A percentile compares a stretch with the other conserved stretches of the same genome.
These are phyloP conservation scores for Testicularia cyperi DNA, from an alignment of 1,284 basidiomycete genomes.

Conservation along the genomic window DNA sequence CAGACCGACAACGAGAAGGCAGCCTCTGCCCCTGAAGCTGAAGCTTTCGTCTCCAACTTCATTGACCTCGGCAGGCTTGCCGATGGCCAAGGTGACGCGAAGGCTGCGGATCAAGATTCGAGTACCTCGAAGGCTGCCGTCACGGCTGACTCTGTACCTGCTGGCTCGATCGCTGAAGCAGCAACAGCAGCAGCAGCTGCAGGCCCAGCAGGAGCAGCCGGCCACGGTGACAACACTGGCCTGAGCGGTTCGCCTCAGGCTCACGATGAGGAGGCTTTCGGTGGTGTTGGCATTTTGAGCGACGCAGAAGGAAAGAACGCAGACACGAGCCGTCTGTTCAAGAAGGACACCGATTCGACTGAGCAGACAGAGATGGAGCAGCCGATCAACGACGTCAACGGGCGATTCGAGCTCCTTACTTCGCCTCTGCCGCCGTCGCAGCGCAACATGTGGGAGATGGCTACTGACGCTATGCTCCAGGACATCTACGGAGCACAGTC, in stretches of 20 bases:
- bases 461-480: slow-evolving; percentile 35
- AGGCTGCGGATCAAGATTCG: slow-evolving; percentile 35
- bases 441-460: slow-evolving; percentile 31
- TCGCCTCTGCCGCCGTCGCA: slow-evolving; percentile 22
- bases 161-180: slow-evolving; percentile 22
- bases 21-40: slow-evolving; percentile 38
- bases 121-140: slow-evolving; percentile 33
- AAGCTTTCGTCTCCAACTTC: slow-evolving; percentile 43
- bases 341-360: too few species aligned
- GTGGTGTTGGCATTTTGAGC: too few species aligned
- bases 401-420: slow-evolving; percentile 24
- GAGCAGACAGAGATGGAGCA: too few species aligned
- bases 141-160: slow-evolving; percentile 32
- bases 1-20: slow-evolving; percentile 24
- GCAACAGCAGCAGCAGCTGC: slow-evolving; percentile 18
- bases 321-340: too few species aligned
- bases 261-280: too few species aligned
- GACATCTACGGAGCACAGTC: slow-evolving; percentile 13
- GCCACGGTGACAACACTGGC: slow-evolving; percentile 29
- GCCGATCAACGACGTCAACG: slow-evolving; percentile 4
- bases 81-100: slow-evolving; percentile 26
- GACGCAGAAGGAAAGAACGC: too few species aligned
- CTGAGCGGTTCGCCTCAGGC: too few species aligned
- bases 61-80: slow-evolving; percentile 33
- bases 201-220: slow-evolving; percentile 25